phyloP scores from a whole-genome alignment of 805 yeast genomes.

The Pichia sporocuriosa region DNA sequence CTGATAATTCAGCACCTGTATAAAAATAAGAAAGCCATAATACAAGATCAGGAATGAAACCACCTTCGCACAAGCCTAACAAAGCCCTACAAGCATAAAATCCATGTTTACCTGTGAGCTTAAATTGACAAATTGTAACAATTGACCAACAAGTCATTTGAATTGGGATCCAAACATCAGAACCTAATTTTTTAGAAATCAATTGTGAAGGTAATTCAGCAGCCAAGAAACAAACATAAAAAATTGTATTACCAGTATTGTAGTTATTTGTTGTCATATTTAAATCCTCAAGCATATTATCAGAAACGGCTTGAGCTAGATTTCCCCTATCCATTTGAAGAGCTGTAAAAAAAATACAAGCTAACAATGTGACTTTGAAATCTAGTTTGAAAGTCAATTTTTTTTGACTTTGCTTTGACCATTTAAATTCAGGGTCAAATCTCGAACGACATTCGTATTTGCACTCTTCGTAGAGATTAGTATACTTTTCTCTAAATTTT shows the following conservation, averaged over 20 bases:
- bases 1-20: slow-evolving; percentile 49
- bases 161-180: slow-evolving; percentile 55
- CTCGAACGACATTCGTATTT: slow-evolving; percentile 48
- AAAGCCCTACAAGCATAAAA: slow-evolving; percentile 45
- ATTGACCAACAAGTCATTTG: slow-evolving; percentile 53
- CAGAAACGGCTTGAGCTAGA: slow-evolving; percentile 48
- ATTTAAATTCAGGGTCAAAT: slow-evolving; percentile 52
- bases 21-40: slow-evolving; percentile 64
- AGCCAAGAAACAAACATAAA: slow-evolving; percentile 42
- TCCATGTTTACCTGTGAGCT: slow-evolving; percentile 34
- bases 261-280: slow-evolving; percentile 49
- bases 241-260: slow-evolving; percentile 53
- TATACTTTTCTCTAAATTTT: slow-evolving; percentile 38
- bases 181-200: slow-evolving; percentile 56
- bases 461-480: slow-evolving; percentile 38
- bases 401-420: slow-evolving; percentile 49
- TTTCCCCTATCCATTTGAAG: slow-evolving; percentile 56
- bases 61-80: slow-evolving; percentile 58
- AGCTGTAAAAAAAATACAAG: slow-evolving; percentile 52
- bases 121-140: slow-evolving; percentile 47
- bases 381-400: slow-evolving; percentile 46
- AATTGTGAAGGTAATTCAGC: slow-evolving; percentile 64
- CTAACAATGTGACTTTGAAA: slow-evolving; percentile 48
- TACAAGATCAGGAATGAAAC: slow-evolving; percentile 59
- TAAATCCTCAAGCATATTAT: slow-evolving; percentile 46